These are phyloP conservation scores for Ceratocystis diversiconidia DNA, from an alignment of 2,329 filamentous ascomycete species.

Conservation along the genomic window DNA sequence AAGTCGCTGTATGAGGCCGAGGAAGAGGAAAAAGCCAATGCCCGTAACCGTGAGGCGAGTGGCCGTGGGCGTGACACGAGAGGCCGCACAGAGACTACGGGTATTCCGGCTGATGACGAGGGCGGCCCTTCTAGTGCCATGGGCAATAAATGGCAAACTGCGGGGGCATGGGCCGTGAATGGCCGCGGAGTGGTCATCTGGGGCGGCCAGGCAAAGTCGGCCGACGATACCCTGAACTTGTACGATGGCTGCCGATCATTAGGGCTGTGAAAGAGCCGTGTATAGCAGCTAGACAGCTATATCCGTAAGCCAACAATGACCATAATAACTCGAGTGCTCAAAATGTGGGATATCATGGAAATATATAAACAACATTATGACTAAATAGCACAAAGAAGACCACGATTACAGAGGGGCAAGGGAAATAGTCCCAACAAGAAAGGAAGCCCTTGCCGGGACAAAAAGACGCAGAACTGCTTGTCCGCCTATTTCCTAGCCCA, in stretches of 20 bases:
- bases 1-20: conserved; percentile 8
- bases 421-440: background rate
- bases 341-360: background rate
- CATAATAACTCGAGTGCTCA: background rate
- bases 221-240: conserved; percentile 39
- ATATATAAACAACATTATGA: background rate
- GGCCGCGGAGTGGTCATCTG: conserved; percentile 36
- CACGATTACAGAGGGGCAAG: background rate
- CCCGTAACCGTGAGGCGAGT: background rate
- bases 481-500: background rate
- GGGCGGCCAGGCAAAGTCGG: conserved; percentile 34
- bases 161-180: conserved; percentile 38
- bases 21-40: background rate
- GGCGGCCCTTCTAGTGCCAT: conserved; percentile 31
- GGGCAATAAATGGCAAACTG: conserved; percentile 44
- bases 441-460: background rate
- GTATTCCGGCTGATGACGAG: conserved; percentile 20
- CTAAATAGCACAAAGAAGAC: background rate
- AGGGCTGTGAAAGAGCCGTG: conserved; percentile 23
- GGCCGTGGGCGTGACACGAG: background rate
- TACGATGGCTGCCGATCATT: conserved; percentile 32
- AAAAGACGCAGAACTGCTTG: background rate
- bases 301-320: background rate
- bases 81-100: conserved; percentile 19
- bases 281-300: background rate